Percentiles rank a stretch among this genome's conserved stretches.
These are phyloP conservation scores for Puccinia novopanici DNA, from an alignment of 1,284 basidiomycete genomes.

Conservation along the genomic window DNA sequence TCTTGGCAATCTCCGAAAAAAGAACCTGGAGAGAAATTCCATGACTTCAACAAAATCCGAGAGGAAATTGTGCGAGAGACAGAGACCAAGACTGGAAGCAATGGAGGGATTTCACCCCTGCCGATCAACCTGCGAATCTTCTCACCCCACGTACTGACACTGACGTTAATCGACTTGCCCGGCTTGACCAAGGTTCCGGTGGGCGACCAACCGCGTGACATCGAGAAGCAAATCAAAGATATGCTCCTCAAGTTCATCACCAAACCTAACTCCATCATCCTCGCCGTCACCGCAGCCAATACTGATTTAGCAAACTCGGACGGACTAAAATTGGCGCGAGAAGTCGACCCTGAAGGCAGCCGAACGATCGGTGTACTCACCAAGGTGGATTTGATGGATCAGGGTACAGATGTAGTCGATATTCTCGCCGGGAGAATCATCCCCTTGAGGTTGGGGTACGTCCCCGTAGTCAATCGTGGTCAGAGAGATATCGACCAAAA, in stretches of 20 bases:
- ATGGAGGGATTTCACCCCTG: constrained; percentile 87
- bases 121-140: constrained; percentile 97
- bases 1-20: not conserved
- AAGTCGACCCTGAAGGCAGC: constrained; percentile 91
- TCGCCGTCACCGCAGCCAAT: constrained; percentile 94
- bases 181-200: constrained; percentile 92
- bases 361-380: constrained; percentile 97
- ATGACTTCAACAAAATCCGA: constrained; percentile 93
- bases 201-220: constrained; percentile 95
- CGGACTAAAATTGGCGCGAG: constrained; percentile 90
- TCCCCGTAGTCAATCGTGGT: constrained; percentile 94
- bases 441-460: constrained; percentile 90
- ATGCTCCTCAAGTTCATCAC: constrained; percentile 96
- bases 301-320: constrained; percentile 98
- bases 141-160: constrained; percentile 92
- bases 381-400: constrained; percentile 97
- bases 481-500: constrained; percentile 91
- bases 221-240: constrained; percentile 94
- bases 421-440: constrained; percentile 94
- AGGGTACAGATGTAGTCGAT: constrained; percentile 95
- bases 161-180: constrained; percentile 94
- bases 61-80: constrained; percentile 95
- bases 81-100: constrained; percentile 95
- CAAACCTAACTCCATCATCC: constrained; percentile 77
- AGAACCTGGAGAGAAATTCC: constrained; percentile 91